Evolutionary conservation across 176 grass and related monocot species (phyloP).

Genomic region (Ensete ventricosum): DNA sequence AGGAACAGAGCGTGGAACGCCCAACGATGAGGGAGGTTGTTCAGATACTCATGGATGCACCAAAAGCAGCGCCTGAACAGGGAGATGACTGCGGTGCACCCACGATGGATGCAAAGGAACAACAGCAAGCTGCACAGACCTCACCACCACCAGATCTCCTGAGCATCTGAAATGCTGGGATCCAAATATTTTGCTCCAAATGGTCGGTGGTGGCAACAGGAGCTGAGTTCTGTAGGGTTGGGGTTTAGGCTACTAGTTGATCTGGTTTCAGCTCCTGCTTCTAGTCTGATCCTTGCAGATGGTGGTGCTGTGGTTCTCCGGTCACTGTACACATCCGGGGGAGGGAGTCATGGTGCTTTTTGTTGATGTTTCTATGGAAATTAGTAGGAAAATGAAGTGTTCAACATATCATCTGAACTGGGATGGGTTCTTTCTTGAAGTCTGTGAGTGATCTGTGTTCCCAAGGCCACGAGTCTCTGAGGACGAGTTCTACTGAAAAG

Average conservation of each 20-base stretch:
- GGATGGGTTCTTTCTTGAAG: too few species aligned
- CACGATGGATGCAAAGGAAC: slow-evolving; percentile 20
- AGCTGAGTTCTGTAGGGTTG: not conserved
- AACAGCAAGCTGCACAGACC: not conserved
- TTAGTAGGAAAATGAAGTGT: not conserved
- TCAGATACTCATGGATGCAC: slow-evolving; percentile 59
- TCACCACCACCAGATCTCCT: slow-evolving; percentile 2
- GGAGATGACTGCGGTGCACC: not conserved
- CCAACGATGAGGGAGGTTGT: slow-evolving; percentile 92
- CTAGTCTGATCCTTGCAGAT: not conserved
- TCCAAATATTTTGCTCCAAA: not conserved
- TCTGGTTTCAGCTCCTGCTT: not conserved
- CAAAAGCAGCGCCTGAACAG: slow-evolving; percentile 9
- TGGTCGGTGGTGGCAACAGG: too few species aligned
- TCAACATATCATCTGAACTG: not conserved
- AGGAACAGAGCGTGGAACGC: slow-evolving; percentile 62
- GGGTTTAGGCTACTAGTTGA: not conserved
- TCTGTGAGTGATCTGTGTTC: too few species aligned
- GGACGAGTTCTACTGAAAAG: too few species aligned
- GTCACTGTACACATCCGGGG: not conserved
- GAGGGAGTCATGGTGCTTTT: not conserved
- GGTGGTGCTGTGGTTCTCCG: not conserved
- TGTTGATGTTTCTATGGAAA: not conserved
- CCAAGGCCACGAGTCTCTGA: too few species aligned
- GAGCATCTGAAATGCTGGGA: not conserved